Evolutionary conservation across 345 rosid species (phyloP).

Genomic region (Lagerstroemia speciosa): DNA sequence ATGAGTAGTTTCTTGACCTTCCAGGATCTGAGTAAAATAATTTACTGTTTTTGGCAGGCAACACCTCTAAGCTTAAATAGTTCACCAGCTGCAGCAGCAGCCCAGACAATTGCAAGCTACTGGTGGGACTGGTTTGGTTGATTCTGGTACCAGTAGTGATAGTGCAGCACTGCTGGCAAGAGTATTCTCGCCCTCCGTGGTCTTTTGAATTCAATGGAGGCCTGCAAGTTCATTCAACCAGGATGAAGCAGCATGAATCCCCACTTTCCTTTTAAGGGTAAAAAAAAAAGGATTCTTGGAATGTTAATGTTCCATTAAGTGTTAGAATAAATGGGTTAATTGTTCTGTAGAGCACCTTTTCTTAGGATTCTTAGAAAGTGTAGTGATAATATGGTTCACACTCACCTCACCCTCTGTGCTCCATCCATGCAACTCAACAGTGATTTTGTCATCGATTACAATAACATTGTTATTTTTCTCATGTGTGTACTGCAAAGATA

Average conservation of each 20-base stretch:
- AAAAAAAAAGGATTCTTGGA: too few relatives aligned
- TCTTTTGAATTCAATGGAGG: constrained; percentile 78
- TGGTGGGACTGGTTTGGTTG: constrained; percentile 59
- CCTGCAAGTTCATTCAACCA: constrained; percentile 79
- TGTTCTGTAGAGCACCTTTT: too few relatives aligned
- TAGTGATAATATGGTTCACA: too few relatives aligned
- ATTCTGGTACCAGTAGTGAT: constrained; percentile 47
- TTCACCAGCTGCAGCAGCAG: constrained; percentile 39
- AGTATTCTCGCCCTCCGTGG: constrained; percentile 67
- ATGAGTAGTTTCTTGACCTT: too few relatives aligned
- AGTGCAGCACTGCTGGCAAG: constrained; percentile 45
- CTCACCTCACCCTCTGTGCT: too few relatives aligned
- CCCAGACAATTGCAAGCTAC: constrained; percentile 60
- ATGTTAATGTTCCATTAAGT: too few relatives aligned
- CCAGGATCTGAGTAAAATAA: constrained; percentile 10
- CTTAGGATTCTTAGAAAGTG: too few relatives aligned
- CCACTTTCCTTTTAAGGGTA: constrained; percentile 6
- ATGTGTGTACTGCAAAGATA: too few relatives aligned
- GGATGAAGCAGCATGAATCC: constrained; percentile 54
- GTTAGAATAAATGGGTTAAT: too few relatives aligned
- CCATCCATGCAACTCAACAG: too few relatives aligned
- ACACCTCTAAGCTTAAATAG: constrained; percentile 70
- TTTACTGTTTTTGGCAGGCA: constrained; percentile 41
- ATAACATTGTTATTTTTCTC: too few relatives aligned
- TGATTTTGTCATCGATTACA: too few relatives aligned